These are phyloP conservation scores for Suhomyces coccinellae DNA, from an alignment of 1,139 yeast species.

Conservation along the genomic window DNA sequence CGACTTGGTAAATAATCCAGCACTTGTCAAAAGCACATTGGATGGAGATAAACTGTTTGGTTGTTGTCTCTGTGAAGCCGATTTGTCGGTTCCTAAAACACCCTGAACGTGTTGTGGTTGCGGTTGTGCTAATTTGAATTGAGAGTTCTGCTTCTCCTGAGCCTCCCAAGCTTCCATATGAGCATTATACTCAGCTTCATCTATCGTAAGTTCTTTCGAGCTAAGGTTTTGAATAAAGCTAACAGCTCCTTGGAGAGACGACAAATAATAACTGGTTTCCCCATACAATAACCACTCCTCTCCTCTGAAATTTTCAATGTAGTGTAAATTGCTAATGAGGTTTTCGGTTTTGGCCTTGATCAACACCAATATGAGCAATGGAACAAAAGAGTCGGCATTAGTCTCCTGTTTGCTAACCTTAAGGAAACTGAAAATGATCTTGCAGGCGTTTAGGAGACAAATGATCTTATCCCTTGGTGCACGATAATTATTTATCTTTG, in stretches of 20 bases:
- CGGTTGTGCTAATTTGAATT: constrained; percentile 20
- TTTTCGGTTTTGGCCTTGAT: constrained; percentile 63
- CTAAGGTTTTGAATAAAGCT: constrained; percentile 67
- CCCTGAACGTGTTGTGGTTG: constrained; percentile 19
- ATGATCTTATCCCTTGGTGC: constrained; percentile 95
- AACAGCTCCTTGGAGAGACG: constrained; percentile 85
- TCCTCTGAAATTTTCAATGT: constrained; percentile 80
- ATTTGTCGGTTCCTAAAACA: background rate
- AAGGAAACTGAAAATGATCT: constrained; percentile 84
- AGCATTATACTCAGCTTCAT: constrained; percentile 53
- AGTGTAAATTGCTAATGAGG: constrained; percentile 74
- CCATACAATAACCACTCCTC: constrained; percentile 72
- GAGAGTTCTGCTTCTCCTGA: constrained; percentile 27
- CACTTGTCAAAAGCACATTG: constrained; percentile 51
- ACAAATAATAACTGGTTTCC: constrained; percentile 84
- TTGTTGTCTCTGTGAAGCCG: background rate
- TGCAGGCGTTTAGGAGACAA: constrained; percentile 87
- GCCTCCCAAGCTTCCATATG: constrained; percentile 54
- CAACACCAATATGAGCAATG: constrained; percentile 77
- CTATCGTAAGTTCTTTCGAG: constrained; percentile 59
- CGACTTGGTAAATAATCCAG: constrained; percentile 54
- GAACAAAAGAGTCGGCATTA: constrained; percentile 92
- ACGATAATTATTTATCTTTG: constrained; percentile 76
- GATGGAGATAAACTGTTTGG: constrained; percentile 45
- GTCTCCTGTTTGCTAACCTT: constrained; percentile 68